Evolutionary conservation across 108 stramenopile species (phyloP).

Genomic region (Mediolabrus comicus): DNA sequence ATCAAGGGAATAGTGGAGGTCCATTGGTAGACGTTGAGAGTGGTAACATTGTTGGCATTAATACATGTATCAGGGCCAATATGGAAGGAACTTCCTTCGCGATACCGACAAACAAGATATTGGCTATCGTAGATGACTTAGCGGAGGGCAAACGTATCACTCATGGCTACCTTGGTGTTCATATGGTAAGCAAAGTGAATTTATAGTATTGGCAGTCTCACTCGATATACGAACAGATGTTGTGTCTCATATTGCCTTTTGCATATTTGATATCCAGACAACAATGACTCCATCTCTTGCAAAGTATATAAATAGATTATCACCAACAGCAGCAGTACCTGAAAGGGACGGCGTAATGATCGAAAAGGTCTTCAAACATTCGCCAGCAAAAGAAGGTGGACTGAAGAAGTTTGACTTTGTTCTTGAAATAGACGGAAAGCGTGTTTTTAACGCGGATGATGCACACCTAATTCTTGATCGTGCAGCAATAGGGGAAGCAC

Average conservation of each 20-base stretch:
- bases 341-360: constrained; percentile 81
- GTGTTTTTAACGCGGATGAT: constrained; percentile 67
- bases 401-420: constrained; percentile 77
- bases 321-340: constrained; percentile 42
- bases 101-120: constrained; percentile 84
- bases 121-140: constrained; percentile 69
- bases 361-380: constrained; percentile 70
- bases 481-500: constrained; percentile 59
- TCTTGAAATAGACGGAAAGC: constrained; percentile 59
- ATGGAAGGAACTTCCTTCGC: constrained; percentile 91
- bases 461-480: constrained; percentile 76
- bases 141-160: constrained; percentile 66
- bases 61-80: constrained; percentile 88
- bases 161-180: constrained; percentile 83
- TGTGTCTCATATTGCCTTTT: not conserved
- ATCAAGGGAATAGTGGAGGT: constrained; percentile 82
- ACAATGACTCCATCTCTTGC: constrained; percentile 73
- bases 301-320: constrained; percentile 49
- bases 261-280: constrained; percentile 31
- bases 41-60: constrained; percentile 86
- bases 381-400: constrained; percentile 73
- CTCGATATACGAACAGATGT: too few relatives aligned
- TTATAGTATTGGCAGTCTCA: not conserved
- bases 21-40: constrained; percentile 86
- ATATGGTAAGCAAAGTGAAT: constrained; percentile 29